phyloP scores from a whole-genome alignment of 116 monocot species.

The Iris pallida region DNA sequence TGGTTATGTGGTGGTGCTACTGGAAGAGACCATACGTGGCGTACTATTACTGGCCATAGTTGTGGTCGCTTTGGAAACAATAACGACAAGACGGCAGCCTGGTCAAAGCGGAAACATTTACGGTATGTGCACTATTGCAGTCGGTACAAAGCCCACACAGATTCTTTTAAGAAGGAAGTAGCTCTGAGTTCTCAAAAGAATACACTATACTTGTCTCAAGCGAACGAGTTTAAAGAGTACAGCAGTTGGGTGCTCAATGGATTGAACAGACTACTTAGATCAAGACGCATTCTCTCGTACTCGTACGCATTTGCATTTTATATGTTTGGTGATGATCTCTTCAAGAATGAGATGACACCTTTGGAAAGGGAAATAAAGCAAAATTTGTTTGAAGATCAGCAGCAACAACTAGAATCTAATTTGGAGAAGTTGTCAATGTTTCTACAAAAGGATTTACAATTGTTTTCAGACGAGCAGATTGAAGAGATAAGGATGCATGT shows the following conservation, averaged over 20 bases:
- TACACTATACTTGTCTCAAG: conserved; percentile 24
- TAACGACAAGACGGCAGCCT: conserved; percentile 4
- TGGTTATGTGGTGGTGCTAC: conserved; percentile 84
- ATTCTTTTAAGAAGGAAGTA: conserved; percentile 55
- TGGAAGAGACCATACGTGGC: conserved; percentile 57
- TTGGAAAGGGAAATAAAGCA: conserved; percentile 47
- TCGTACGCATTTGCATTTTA: conserved; percentile 75
- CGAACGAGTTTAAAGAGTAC: conserved; percentile 32
- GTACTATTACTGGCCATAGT: conserved; percentile 47
- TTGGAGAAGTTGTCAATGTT: conserved; percentile 64
- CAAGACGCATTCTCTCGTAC: conserved; percentile 57
- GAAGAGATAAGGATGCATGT: conserved; percentile 24
- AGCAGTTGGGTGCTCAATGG: conserved; percentile 58
- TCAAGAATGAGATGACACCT: conserved; percentile 40
- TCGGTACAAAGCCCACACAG: conserved; percentile 48
- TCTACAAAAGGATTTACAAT: conserved; percentile 35
- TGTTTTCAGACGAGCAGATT: conserved; percentile 25
- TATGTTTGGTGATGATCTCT: conserved; percentile 83
- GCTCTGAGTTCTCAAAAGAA: conserved; percentile 21
- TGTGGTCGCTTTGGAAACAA: conserved; percentile 54
- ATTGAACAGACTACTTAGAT: conserved; percentile 37
- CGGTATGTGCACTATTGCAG: conserved; percentile 64
- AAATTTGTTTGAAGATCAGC: conserved; percentile 75
- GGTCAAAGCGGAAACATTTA: conserved; percentile 31
- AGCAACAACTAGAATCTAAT: conserved; percentile 61